Base-by-base conservation (phyloP, 2,329 filamentous ascomycete species). In the Dactylella cylindrospora region DNA sequence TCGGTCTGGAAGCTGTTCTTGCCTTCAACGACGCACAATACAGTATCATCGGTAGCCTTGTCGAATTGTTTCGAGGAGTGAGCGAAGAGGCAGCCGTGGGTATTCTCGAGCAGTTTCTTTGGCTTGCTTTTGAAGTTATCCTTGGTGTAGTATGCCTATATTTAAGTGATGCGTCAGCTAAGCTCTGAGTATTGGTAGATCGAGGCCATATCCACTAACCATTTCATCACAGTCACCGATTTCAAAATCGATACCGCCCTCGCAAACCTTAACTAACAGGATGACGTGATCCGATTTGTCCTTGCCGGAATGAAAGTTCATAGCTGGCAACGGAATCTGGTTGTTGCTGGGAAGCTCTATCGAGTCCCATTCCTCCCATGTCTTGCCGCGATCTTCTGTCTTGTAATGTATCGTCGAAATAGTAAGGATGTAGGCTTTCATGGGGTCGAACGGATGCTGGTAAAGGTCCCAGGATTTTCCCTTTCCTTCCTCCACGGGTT, bases 31-130 rank as follows among this genome's bases (percentile, higher is more conserved):
- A 96, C 84, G 73, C 93, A 98, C 47, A 97, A 74, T 45, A 91
- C 79, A 49, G 90, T 82, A 66, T 85, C 78, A 1, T 79, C 74
- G 49, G 84, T 74, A 61, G 85, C 85, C 8, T 84, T 84, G 26
- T 81, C 81, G 71, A 98, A 96, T 33, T 83, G 74, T 3, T 81
- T 78, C 9, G 86, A 83, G 10, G 83, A 82, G 70, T 88, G 88
- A 45, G 93, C 91, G 89, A 91, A 98, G 72, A 85, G 82, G 72
- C 93, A 98, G 64, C 86, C 84, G 41, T 82, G 78, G 1, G 87
- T 87, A 67, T 84, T 80, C 33, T 80, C 77, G 46, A 85, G 80
- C 59, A 96, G 78, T 4, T 78, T 73, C 66, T 86, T 79, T 45
- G 82, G 80, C 35, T 79, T 74, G 3, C 79, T 80, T 66, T 85